A percentile compares a stretch with the other conserved stretches of the same genome.
phyloP scores from a whole-genome alignment of 2,329 filamentous ascomycete species.

The Lasiodiplodia hormozganensis region DNA sequence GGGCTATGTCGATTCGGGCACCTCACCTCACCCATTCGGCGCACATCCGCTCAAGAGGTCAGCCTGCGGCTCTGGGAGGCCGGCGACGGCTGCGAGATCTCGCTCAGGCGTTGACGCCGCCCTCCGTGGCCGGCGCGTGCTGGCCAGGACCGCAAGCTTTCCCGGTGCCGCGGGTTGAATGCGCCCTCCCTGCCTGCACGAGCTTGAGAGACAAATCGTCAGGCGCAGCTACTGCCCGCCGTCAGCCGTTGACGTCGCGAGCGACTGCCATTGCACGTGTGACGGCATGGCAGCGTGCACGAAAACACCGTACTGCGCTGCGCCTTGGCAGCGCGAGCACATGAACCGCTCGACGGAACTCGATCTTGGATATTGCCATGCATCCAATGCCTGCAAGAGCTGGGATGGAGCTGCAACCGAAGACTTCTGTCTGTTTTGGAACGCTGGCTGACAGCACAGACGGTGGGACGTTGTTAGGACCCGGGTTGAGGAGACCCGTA shows the following conservation, averaged over 20 bases:
- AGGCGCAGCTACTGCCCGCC: constrained; percentile 10
- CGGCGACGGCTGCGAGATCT: constrained; percentile 11
- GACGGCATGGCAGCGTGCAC: constrained; percentile 13
- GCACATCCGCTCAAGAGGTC: constrained; percentile 7
- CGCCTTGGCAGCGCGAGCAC: constrained; percentile 16
- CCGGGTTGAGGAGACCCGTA: constrained; percentile 30
- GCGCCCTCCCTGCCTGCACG: constrained; percentile 17
- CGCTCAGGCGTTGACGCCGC: background rate
- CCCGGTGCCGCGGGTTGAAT: constrained; percentile 16
- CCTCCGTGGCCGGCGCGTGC: background rate
- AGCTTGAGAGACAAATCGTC: constrained; percentile 21
- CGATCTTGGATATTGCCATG: constrained; percentile 20
- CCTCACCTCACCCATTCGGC: constrained; percentile 27
- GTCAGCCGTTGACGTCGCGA: constrained; percentile 22
- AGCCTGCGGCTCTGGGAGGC: constrained; percentile 28
- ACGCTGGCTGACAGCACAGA: constrained; percentile 30
- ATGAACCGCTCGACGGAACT: constrained; percentile 13
- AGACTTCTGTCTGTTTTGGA: constrained; percentile 28
- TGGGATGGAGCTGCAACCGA: constrained; percentile 29
- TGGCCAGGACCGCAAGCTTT: constrained; percentile 5
- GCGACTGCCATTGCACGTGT: constrained; percentile 22
- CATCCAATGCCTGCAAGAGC: constrained; percentile 27
- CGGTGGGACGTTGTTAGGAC: constrained; percentile 28
- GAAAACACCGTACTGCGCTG: constrained; percentile 19
- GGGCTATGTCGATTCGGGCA: constrained; percentile 23